phyloP scores from a whole-genome alignment of 352 stramenopile species.

The Phytopythium oedochilum region DNA sequence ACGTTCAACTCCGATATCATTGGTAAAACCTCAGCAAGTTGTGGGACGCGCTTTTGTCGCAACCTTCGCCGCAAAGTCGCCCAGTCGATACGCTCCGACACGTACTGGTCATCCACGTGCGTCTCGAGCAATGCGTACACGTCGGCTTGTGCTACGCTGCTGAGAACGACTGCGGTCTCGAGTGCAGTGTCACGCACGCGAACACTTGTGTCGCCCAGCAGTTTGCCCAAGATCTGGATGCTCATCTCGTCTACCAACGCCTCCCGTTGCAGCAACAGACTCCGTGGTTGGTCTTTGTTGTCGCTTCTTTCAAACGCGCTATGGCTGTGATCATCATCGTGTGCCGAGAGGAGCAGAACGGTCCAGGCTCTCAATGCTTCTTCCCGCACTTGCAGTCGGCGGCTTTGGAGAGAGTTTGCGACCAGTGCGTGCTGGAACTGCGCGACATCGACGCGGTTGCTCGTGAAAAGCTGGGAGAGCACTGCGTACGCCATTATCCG shows the following conservation, averaged over 20 bases:
- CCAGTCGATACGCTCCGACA: slow-evolving; percentile 45
- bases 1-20: background rate
- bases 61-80: slow-evolving; percentile 33
- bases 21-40: background rate
- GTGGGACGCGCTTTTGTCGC: slow-evolving; percentile 25
- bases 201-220: slow-evolving; percentile 42
- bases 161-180: slow-evolving; percentile 36
- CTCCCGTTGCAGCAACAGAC: background rate
- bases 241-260: slow-evolving; percentile 7
- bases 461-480: slow-evolving; percentile 29
- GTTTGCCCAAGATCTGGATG: slow-evolving; percentile 32
- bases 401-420: slow-evolving; percentile 34
- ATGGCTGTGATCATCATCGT: slow-evolving; percentile 2
- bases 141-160: slow-evolving; percentile 24
- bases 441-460: slow-evolving; percentile 12
- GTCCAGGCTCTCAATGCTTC: slow-evolving; percentile 59
- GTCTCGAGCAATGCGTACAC: slow-evolving; percentile 40
- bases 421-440: slow-evolving; percentile 22
- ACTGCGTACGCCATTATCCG: slow-evolving; percentile 25
- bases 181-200: slow-evolving; percentile 39
- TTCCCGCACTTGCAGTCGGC: slow-evolving; percentile 52
- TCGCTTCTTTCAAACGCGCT: background rate
- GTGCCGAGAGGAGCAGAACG: slow-evolving; percentile 28
- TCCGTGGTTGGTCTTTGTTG: background rate
- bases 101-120: slow-evolving; percentile 48